Evolutionary conservation across 345 rosid species (phyloP), one percentile per base, ranked within the genome.

Genomic region (Euphorbia peplus): DNA sequence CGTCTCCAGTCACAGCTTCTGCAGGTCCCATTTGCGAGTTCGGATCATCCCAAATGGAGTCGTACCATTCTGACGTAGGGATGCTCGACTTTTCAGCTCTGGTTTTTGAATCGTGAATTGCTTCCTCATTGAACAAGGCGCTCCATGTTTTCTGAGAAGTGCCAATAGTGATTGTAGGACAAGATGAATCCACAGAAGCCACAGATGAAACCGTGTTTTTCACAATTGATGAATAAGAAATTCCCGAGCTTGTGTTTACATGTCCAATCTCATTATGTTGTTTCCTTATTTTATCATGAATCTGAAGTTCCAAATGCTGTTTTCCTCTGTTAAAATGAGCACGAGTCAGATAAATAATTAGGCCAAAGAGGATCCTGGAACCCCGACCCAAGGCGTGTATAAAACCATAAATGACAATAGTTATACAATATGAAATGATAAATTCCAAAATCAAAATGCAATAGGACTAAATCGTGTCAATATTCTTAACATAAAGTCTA

Each of bases 211-310:
- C 70, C 67, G 3, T 60, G 48, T 44, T 63, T 63, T 56, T 73
- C 30, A 68, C 41, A 59, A 53, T 72, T 42, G 82, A 75, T 54
- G 76, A 75, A 75, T 60, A 75, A 50, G 81, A 75, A 35, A 12
- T 18, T 35, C 77, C 66, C 29, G 25, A 21, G 3, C 67, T 71
- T 24, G 67, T 67, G 42, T 51, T 66, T 44, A 29, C 18, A 58
- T 52, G 30, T 41, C 41, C 48, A 68, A 67, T 61, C 18, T 39
- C 30, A 53, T 35, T 22, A 47, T 41, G 63, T 12, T 19, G 30
- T 67, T 37, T n/a, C 30, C 46, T 30, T 24, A 1, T 32, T 32
- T 67, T 37, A 32, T n/a, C 13, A 64, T 46, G 11, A 66, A 30
- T 19, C 44, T 35, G 42, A 4, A n/a, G 4, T 66, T 66, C 46